A percentile compares a stretch with the other conserved stretches of the same genome.
Evolutionary conservation across 73 alveolate genomes (phyloP).

Genomic region (Breviolum minutum): DNA sequence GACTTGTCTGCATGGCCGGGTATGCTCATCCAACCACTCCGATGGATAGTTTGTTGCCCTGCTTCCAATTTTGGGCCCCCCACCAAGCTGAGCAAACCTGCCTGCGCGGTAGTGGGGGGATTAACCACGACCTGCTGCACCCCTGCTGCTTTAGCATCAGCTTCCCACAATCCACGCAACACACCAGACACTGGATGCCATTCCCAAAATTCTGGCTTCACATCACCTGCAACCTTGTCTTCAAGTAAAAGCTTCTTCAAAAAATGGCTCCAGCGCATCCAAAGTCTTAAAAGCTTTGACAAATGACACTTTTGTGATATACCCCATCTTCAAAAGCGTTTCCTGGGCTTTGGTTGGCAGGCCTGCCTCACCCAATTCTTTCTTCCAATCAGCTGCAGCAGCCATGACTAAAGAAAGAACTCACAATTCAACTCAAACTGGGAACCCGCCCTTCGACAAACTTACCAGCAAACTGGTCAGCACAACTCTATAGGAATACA

Average conservation of each 20-base stretch:
- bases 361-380: no score
- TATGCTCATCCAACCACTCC: constrained; percentile 8
- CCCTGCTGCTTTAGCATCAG: not conserved
- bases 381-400: no score
- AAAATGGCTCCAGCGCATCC: not conserved
- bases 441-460: no score
- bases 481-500: no score
- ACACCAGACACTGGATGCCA: constrained; percentile 7
- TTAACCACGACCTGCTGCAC: not conserved
- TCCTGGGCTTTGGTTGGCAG: no score
- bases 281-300: not conserved
- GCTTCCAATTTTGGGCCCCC: not conserved
- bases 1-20: constrained; percentile 32
- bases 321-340: not conserved
- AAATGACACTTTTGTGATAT: not conserved
- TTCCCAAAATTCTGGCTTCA: not conserved
- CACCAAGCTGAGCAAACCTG: not conserved
- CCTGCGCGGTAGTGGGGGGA: not conserved
- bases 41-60: not conserved
- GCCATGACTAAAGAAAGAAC: no score
- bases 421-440: no score
- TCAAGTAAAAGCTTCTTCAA: not conserved
- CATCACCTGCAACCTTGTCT: not conserved
- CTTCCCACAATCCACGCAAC: not conserved
- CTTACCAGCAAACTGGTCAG: no score